Evolutionary conservation across 75 land plant species (phyloP), one percentile per base, ranked within the genome.

Genomic region (Cupressus sempervirens): DNA sequence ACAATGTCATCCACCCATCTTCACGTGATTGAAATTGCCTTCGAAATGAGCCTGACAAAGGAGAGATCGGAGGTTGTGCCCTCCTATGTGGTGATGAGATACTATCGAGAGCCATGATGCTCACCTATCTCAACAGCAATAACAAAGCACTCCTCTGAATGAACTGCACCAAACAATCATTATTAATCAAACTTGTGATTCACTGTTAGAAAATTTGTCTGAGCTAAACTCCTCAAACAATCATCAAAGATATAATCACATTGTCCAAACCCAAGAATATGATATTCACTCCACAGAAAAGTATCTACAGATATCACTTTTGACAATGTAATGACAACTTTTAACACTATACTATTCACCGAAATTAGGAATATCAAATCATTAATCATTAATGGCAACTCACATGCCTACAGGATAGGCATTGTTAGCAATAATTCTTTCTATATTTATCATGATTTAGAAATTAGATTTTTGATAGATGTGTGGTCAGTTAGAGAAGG

Each of bases 81-180:
- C 96, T 90, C 82, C 95, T 85, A 84, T 91, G 95, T 67, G 95
- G 95, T 13, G 96, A 94, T n/a, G 94, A 87, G 18, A 89, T 56
- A 54, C 81, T 75, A 18, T 93, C 94, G 29, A 86, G 86, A 16
- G 75, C 92, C 94, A 93, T 93, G 65, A 26, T 32, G 35, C 62
- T 10, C 82, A 81, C 26, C 81, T 14, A 75, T 45, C 13, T 72
- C 46, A 79, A 18, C 4, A n/a, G 45, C 50, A 79, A 48, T 45
- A 45, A 13, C 29, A 12, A 48, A 79, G 81, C 81, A 79, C 43
- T 29, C 30, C 81, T 45, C 46, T 43, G 13, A 79, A 79, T 43
- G 48, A 45, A 79, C 81, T 79, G 81, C 81, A 79, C 81, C 45
- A 23, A 79, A 79, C 46, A 79, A 43, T 45, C 32, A 9, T n/a